A percentile compares a stretch with the other conserved stretches of the same genome.
Conservation (phyloP, 2,329 filamentous ascomycete genomes). For the Ophiostoma perfectum region DNA sequence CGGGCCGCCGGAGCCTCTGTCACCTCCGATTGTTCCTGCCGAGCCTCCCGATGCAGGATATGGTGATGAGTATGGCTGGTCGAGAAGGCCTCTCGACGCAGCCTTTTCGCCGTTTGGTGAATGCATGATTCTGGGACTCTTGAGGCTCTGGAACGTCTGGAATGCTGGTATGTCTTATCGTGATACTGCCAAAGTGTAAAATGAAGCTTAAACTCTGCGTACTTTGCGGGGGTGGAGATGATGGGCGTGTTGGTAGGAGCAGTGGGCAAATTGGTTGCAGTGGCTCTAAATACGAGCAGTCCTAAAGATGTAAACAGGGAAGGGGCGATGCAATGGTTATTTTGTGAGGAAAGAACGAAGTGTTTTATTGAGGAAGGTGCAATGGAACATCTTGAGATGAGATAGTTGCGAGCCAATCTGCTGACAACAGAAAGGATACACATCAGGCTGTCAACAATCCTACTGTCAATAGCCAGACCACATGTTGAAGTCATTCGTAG, state of each 20-base stretch:
- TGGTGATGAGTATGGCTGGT: slow-evolving; percentile 5
- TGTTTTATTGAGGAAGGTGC: not conserved
- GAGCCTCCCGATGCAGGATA: not conserved
- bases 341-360: not conserved
- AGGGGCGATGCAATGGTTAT: not conserved
- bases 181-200: not conserved
- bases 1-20: not conserved
- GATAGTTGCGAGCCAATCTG: not conserved
- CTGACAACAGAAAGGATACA: not conserved
- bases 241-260: not conserved
- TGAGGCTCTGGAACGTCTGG: not conserved
- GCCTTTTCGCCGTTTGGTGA: not conserved
- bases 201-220: not conserved
- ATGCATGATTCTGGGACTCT: slow-evolving; percentile 2
- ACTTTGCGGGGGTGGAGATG: not conserved
- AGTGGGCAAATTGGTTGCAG: not conserved
- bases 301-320: not conserved
- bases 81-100: slow-evolving; percentile 7
- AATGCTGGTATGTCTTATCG: not conserved
- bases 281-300: not conserved
- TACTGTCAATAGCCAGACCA: not conserved
- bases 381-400: too few relatives aligned
- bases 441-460: not conserved
- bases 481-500: not conserved
- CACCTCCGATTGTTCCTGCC: not conserved